Evolutionary conservation across 2,329 filamentous ascomycete species (phyloP).

Genomic region (Hypoxylon sp.): DNA sequence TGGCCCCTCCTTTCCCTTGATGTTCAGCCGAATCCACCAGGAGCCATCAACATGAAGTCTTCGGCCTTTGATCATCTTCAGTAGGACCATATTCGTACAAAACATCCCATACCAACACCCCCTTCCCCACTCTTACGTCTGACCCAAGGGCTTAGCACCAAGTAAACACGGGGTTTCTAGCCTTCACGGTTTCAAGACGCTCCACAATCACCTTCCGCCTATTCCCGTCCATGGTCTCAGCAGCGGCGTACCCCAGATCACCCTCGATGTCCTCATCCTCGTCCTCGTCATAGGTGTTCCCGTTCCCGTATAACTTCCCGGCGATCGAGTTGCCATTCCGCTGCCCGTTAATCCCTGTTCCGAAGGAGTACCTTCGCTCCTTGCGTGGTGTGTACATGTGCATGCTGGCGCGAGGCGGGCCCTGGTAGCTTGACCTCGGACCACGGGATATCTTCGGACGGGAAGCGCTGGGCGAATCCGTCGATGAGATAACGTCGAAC

Average conservation of each 20-base stretch:
- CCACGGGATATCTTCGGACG: slow-evolving; percentile 32
- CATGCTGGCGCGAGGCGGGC: slow-evolving; percentile 57
- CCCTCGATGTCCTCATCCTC: slow-evolving; percentile 83
- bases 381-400: slow-evolving; percentile 60
- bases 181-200: slow-evolving; percentile 94
- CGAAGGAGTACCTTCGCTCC: slow-evolving; percentile 67
- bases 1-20: not conserved
- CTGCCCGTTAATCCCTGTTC: slow-evolving; percentile 59
- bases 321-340: slow-evolving; percentile 65
- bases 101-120: not conserved
- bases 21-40: not conserved
- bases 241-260: slow-evolving; percentile 93
- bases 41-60: not conserved
- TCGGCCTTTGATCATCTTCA: not conserved
- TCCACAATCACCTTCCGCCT: slow-evolving; percentile 97
- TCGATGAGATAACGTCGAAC: slow-evolving; percentile 41
- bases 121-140: slow-evolving; percentile 10
- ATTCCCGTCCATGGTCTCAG: slow-evolving; percentile 92
- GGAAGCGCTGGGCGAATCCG: slow-evolving; percentile 22
- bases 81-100: slow-evolving; percentile 10
- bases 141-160: slow-evolving; percentile 82
- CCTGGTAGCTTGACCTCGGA: slow-evolving; percentile 57
- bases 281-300: slow-evolving; percentile 49
- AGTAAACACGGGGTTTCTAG: slow-evolving; percentile 93
- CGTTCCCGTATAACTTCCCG: slow-evolving; percentile 62